Conservation (phyloP, 129 eudicot genomes). For the Oenanthe sinensis region DNA sequence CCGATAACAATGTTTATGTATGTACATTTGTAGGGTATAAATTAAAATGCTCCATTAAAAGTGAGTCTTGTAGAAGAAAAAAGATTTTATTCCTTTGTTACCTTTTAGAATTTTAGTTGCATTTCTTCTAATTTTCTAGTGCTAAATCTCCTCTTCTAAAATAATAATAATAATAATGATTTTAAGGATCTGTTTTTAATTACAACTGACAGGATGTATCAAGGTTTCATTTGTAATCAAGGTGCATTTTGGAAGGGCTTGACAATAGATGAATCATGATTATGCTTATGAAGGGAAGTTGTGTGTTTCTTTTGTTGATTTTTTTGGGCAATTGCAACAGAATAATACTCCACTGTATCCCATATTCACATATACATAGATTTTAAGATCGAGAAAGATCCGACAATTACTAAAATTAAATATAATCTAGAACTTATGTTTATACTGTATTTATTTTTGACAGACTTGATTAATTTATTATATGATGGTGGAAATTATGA, state of each 20-base stretch:
- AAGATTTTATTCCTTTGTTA: slow-evolving; percentile 13
- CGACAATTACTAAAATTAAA: too few species aligned
- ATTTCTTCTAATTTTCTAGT: background rate
- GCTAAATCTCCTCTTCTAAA: background rate
- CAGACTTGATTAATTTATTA: too few species aligned
- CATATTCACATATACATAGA: too few species aligned
- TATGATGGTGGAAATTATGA: too few species aligned
- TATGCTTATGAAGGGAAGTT: too few species aligned
- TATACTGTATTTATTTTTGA: too few species aligned
- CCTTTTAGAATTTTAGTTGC: background rate
- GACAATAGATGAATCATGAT: too few species aligned
- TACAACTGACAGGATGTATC: background rate
- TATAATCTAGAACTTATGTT: too few species aligned
- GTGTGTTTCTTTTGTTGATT: too few species aligned
- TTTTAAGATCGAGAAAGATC: too few species aligned
- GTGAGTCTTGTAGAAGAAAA: slow-evolving; percentile 44
- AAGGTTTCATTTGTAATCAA: background rate
- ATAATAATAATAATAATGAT: background rate
- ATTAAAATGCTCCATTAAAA: slow-evolving; percentile 35
- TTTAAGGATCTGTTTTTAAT: background rate
- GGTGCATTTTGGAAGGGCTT: background rate
- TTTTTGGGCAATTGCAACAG: too few species aligned
- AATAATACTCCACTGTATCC: too few species aligned
- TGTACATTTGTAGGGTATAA: slow-evolving; percentile 38
- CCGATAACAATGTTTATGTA: slow-evolving; percentile 28